phyloP scores from a whole-genome alignment of 2,329 filamentous ascomycete species.

The Aphanocladium album region DNA sequence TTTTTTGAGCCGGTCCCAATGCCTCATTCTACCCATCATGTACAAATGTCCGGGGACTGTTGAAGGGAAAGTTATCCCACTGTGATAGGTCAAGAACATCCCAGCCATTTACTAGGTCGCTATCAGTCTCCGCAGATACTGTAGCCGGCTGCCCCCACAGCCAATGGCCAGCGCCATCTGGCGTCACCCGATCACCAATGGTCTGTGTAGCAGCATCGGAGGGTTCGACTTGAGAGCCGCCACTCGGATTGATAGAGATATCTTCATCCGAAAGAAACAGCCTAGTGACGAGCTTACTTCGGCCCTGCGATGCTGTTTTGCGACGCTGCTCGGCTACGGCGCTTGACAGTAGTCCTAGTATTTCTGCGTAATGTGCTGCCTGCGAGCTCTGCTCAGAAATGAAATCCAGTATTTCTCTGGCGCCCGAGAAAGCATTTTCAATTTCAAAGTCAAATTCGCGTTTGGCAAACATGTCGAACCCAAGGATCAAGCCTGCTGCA shows the following conservation, averaged over 20 bases:
- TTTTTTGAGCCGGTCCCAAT: background rate
- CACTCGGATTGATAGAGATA: background rate
- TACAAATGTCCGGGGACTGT: slow-evolving; percentile 11
- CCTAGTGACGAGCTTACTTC: slow-evolving; percentile 25
- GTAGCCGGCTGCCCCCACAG: background rate
- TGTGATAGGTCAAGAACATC: slow-evolving; percentile 27
- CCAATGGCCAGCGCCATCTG: slow-evolving; percentile 6
- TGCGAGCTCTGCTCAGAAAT: slow-evolving; percentile 48
- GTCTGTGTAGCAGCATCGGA: background rate
- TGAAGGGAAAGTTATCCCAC: slow-evolving; percentile 28
- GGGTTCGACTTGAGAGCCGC: background rate
- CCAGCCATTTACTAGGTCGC: slow-evolving; percentile 19
- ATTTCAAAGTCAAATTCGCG: slow-evolving; percentile 38
- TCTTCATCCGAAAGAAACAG: slow-evolving; percentile 19
- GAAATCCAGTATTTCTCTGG: slow-evolving; percentile 44
- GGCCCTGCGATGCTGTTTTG: slow-evolving; percentile 17
- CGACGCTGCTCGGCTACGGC: slow-evolving; percentile 38
- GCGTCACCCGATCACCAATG: background rate
- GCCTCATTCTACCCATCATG: background rate
- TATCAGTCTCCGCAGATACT: background rate
- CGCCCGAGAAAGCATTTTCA: slow-evolving; percentile 44
- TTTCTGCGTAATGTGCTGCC: slow-evolving; percentile 53
- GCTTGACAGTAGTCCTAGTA: slow-evolving; percentile 42
- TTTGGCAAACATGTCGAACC: slow-evolving; percentile 51
- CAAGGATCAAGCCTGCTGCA: slow-evolving; percentile 51